Evolutionary conservation across 805 yeast species (phyloP).

Genomic region (Candida xiaguanensis): DNA sequence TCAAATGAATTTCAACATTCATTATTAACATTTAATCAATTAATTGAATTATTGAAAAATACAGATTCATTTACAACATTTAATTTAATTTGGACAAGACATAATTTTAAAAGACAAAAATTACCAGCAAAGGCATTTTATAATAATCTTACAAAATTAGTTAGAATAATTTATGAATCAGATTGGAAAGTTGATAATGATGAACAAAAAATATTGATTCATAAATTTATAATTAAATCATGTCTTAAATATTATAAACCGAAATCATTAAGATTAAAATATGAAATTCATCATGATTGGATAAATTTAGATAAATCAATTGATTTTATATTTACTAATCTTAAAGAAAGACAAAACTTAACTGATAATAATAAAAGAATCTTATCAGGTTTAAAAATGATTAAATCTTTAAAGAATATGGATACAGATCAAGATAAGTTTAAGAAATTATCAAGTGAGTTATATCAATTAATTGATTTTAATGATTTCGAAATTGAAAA

Average conservation of each 20-base stretch:
- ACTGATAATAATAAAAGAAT: neutral
- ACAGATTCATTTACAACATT: conserved; percentile 21
- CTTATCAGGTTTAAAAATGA: conserved; percentile 2
- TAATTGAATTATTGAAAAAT: conserved; percentile 17
- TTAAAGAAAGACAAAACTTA: neutral
- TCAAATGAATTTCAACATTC: neutral
- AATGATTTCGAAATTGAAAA: neutral
- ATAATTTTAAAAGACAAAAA: conserved; percentile 11
- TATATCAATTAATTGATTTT: conserved; percentile 1
- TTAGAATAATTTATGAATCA: conserved; percentile 19
- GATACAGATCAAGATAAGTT: neutral
- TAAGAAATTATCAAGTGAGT: conserved; percentile 1
- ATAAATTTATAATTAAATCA: conserved; percentile 23
- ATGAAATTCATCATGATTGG: conserved; percentile 4
- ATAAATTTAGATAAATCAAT: conserved; percentile 2
- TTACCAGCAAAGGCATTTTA: conserved; percentile 15
- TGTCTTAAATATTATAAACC: conserved; percentile 30
- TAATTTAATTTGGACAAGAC: conserved; percentile 6
- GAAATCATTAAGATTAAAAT: conserved; percentile 15
- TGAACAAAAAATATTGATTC: conserved; percentile 16
- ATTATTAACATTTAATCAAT: conserved; percentile 14
- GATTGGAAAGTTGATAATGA: conserved; percentile 21
- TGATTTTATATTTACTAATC: neutral
- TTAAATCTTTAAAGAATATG: neutral
- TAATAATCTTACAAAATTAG: conserved; percentile 17